Evolutionary conservation across 495 filamentous ascomycete species (phyloP), one percentile per base, ranked within the genome.

Genomic region (Talaromyces proteolyticus): DNA sequence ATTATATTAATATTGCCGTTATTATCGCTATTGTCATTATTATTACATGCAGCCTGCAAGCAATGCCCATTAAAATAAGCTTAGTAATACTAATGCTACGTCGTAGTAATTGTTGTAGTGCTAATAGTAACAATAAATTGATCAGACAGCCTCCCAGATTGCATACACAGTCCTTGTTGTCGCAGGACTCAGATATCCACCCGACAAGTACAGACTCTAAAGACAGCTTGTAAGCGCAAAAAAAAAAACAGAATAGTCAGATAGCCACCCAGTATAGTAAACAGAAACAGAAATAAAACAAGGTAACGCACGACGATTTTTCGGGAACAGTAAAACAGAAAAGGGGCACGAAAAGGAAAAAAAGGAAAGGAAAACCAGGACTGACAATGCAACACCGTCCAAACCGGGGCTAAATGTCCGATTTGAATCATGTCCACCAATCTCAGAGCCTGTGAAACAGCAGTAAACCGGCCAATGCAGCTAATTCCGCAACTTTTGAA

Each of bases 71-170:
- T 34, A 34, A 10, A 34, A 34, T 14, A 34, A 14, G 14, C 14
- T 34, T 34, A 14, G 29, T 34, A 34, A 34, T 34, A 34, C 14
- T 41, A 51, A 49, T 36, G 46, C 41, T 42, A 42, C 40, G 17
- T n/a, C n/a, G n/a, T n/a, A n/a, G n/a, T n/a, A n/a, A n/a, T n/a
- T n/a, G n/a, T n/a, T n/a, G n/a, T n/a, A n/a, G n/a, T n/a, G n/a
- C n/a, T n/a, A n/a, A n/a, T 49, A 55, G 53, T 53, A 42, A 29
- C 52, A 43, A 54, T 56, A 56, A 23, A 59, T 56, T 73, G 63
- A 75, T 75, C 69, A 75, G 62, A 75, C 69, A 75, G 63, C 71
- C 71, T 68, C 65, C 65, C 69, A 69, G 44, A 16, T 57, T 41
- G 47, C 47, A 57, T 20, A 45, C 57, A 56, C 49, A 50, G 21